phyloP scores from a whole-genome alignment of 2,329 filamentous ascomycete genomes.

The Falciphora oryzae region DNA sequence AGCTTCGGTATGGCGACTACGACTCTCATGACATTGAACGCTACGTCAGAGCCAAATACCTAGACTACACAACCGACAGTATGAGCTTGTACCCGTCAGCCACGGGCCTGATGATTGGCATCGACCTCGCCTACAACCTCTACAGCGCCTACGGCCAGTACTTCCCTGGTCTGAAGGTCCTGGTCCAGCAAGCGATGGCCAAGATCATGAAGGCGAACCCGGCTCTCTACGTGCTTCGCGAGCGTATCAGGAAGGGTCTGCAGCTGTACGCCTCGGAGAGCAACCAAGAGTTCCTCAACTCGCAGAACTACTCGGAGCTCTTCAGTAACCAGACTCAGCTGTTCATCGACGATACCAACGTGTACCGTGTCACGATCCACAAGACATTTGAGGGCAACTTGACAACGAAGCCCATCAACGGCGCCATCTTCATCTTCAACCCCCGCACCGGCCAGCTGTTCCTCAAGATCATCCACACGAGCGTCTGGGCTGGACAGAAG shows the following conservation, averaged over 20 bases:
- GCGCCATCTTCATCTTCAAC: conserved; percentile 99
- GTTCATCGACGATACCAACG: conserved; percentile 98
- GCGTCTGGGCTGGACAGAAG: conserved; percentile 98
- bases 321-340: conserved; percentile 99
- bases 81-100: conserved; percentile 98
- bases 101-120: conserved; percentile 94
- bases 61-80: conserved; percentile 97
- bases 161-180: conserved; percentile 93
- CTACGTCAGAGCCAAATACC: conserved; percentile 94
- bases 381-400: conserved; percentile 99
- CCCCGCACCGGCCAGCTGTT: conserved; percentile 96
- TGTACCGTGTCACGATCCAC: conserved; percentile 98
- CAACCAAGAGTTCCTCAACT: conserved; percentile 98
- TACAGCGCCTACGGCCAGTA: conserved; percentile 98
- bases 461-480: conserved; percentile 98
- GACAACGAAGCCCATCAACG: conserved; percentile 99
- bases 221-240: conserved; percentile 88
- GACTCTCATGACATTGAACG: conserved; percentile 98
- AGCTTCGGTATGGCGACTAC: conserved; percentile 63
- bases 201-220: conserved; percentile 99
- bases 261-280: conserved; percentile 97
- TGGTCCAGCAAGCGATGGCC: conserved; percentile 97
- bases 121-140: conserved; percentile 95
- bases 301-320: conserved; percentile 97
- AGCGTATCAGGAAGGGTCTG: conserved; percentile 96